A percentile compares a stretch with the other conserved stretches of the same genome.
These are phyloP conservation scores for Skeletonema marinoi DNA, from an alignment of 108 stramenopile species.

Conservation along the genomic window DNA sequence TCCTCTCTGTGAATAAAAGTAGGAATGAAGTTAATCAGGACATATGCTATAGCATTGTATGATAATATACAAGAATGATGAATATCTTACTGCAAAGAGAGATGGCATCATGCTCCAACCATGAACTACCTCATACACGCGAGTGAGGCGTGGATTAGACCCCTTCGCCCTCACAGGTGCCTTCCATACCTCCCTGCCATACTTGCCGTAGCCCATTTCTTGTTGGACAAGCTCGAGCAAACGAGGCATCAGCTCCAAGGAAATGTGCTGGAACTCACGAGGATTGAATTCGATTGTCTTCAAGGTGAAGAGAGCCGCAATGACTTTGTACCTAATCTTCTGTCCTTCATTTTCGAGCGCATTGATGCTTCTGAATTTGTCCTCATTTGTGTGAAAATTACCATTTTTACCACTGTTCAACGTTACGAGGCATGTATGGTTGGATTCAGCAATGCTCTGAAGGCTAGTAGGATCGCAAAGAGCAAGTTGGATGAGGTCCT, in stretches of 20 bases:
- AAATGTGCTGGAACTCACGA: background rate
- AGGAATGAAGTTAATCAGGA: background rate
- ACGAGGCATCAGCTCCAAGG: constrained; percentile 6
- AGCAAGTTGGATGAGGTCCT: background rate
- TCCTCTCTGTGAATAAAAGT: background rate
- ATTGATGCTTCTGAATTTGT: background rate
- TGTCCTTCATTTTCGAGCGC: background rate
- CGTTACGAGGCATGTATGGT: background rate
- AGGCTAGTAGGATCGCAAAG: background rate
- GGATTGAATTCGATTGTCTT: background rate
- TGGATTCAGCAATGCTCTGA: background rate
- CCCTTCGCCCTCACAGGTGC: background rate
- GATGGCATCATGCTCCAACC: background rate
- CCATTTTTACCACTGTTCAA: background rate
- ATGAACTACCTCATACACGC: background rate
- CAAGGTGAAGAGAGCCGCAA: background rate
- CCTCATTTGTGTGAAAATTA: background rate
- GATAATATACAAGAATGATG: too few relatives aligned
- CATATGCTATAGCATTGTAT: background rate
- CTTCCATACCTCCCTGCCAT: background rate
- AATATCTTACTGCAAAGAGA: background rate
- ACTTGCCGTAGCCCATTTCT: background rate
- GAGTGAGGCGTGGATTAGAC: background rate
- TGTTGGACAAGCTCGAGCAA: background rate
- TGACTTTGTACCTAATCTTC: constrained; percentile 3